Conservation (phyloP, 1,284 basidiomycete species). For the Fomitopsis palustris region DNA sequence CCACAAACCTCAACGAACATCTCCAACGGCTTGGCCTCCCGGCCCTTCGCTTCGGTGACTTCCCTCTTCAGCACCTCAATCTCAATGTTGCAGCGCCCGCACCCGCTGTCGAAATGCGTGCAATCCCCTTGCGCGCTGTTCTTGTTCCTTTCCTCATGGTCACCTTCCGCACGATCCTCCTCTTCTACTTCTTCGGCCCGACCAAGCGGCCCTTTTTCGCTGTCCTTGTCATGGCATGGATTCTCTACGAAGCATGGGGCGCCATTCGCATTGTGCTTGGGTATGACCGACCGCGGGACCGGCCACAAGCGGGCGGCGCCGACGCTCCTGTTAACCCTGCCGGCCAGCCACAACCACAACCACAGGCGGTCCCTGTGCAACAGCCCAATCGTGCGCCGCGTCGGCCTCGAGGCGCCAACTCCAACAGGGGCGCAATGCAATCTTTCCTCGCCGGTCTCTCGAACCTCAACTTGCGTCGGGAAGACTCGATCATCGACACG, state of each 20-base stretch:
- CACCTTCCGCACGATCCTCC: conserved; percentile 60
- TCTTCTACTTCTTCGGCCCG: conserved; percentile 79
- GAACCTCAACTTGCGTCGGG: conserved; percentile 51
- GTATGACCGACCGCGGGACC: conserved; percentile 9
- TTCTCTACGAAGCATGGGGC: conserved; percentile 74
- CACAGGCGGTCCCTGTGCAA: conserved; percentile 1
- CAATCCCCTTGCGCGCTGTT: conserved; percentile 57
- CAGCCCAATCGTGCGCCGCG: conserved; percentile 11
- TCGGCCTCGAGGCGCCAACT: neutral
- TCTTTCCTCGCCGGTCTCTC: conserved; percentile 50
- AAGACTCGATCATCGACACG: conserved; percentile 48
- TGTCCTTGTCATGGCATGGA: conserved; percentile 62
- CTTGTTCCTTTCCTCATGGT: conserved; percentile 66
- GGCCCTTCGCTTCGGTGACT: conserved; percentile 38
- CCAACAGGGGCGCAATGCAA: conserved; percentile 22
- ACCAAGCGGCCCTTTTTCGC: conserved; percentile 71
- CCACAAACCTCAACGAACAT: conserved; percentile 51
- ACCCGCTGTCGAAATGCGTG: conserved; percentile 36
- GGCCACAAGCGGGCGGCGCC: conserved; percentile 6
- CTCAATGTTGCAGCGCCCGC: conserved; percentile 27
- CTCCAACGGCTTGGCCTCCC: conserved; percentile 62
- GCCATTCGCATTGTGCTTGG: conserved; percentile 55
- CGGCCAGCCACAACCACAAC: neutral
- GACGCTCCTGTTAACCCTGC: neutral
- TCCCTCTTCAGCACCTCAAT: conserved; percentile 16